These are phyloP conservation scores for Nigrospora sphaerica DNA, from an alignment of 2,329 filamentous ascomycete genomes.

Conservation along the genomic window DNA sequence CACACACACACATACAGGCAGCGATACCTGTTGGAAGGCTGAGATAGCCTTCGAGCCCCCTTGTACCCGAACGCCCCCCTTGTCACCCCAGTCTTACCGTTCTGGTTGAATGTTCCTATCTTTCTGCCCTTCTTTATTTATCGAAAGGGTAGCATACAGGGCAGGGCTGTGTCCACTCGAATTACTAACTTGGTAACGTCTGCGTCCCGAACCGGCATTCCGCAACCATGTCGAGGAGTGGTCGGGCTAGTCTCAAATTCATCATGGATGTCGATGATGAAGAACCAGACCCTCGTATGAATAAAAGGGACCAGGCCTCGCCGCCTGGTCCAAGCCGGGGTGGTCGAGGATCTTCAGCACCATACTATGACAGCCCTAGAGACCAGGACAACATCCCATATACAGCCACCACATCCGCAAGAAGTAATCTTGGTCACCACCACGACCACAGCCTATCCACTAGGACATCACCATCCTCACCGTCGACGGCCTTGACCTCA, in stretches of 20 bases:
- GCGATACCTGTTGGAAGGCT: slow-evolving; percentile 26
- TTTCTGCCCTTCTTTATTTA: slow-evolving; percentile 20
- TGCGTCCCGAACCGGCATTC: slow-evolving; percentile 31
- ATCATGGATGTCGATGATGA: slow-evolving; percentile 52
- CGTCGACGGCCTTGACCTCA: too few relatives aligned
- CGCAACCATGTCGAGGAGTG: slow-evolving; percentile 27
- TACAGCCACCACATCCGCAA: slow-evolving; percentile 19
- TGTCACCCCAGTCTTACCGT: slow-evolving; percentile 17
- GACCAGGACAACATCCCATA: slow-evolving; percentile 24
- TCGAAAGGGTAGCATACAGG: slow-evolving; percentile 10
- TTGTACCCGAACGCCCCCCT: slow-evolving; percentile 21
- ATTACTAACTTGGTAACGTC: slow-evolving; percentile 21
- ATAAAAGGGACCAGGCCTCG: slow-evolving; percentile 38
- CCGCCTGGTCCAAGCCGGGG: slow-evolving; percentile 26
- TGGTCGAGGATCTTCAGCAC: slow-evolving; percentile 27
- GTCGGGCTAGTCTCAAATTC: slow-evolving; percentile 42
- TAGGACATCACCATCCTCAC: too few relatives aligned
- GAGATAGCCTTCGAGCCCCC: slow-evolving; percentile 23
- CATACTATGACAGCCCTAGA: slow-evolving; percentile 32
- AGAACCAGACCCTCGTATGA: slow-evolving; percentile 30
- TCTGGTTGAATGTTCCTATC: slow-evolving; percentile 17
- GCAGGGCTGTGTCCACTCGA: slow-evolving; percentile 20
- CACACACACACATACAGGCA: neutral
- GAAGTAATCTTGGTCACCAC: slow-evolving; percentile 7
- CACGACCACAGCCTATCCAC: too few relatives aligned